Base-by-base conservation (phyloP, 2,329 filamentous ascomycete species). In the Aureobasidium sp. region DNA sequence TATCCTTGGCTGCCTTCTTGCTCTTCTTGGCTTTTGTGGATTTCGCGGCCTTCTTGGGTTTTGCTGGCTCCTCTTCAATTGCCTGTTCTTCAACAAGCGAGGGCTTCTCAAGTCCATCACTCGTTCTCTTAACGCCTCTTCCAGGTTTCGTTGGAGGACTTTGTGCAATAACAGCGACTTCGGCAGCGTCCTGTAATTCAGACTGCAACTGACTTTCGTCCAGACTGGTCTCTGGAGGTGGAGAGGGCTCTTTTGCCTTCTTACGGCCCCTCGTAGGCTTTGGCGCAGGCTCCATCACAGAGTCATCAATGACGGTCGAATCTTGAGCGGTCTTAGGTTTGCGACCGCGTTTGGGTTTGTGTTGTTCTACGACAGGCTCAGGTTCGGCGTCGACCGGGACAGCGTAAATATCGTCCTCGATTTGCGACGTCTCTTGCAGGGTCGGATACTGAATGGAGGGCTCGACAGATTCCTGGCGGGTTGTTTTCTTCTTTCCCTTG, bases 401-500 rank as follows among this genome's bases (percentile, higher is more conserved):
- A 12, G 20, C 53, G 48, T 50, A 34, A 50, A 61, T 50, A 27
- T 50, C 50, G 29, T 63, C 55, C 17, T 58, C 34, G 27, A 4
- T 48, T 32, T 39, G 47, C 5, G 42, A 39, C 12, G 42, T 8
- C 15, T 52, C 52, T 34, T 51, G 32, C 32, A 63, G 26, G 34
- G 48, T 41, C n/a, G 63, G 63, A 26, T 63, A 63, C 8, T 26
- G 20, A 8, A 62, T 37, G 1, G 60, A 41, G 34, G 44, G 36
- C 37, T 64, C 66, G 20, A 42, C 39, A 17, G 36, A 56, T 27
- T 61, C 44, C 44, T 63, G 53, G 20, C 50, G 62, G 15, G 57
- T 58, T 3, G 63, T 62, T 48, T 63, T 68, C 62, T 72, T 72
- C 69, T 82, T 85, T 1, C 79, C 71, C 64, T 81, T 68, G 10